These are phyloP conservation scores for Hanseniaspora occidentalis DNA, from an alignment of 805 yeast genomes.

Conservation along the genomic window DNA sequence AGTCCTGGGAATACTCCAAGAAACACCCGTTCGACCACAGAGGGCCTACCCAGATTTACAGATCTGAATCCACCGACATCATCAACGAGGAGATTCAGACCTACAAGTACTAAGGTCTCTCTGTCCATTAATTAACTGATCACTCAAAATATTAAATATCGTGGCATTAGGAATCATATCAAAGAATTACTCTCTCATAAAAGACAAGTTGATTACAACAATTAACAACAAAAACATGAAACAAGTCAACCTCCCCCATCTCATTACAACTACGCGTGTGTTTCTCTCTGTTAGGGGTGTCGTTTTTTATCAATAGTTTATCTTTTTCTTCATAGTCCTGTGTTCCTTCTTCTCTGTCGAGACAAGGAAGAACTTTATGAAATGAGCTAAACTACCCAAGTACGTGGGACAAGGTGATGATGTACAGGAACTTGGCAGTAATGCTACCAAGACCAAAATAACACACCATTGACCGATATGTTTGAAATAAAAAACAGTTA, in stretches of 20 bases:
- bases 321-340: too few relatives aligned
- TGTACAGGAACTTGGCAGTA: too few relatives aligned
- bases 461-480: neutral
- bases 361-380: neutral
- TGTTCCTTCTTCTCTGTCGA: too few relatives aligned
- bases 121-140: neutral
- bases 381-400: neutral
- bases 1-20: conserved; percentile 42
- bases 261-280: too few relatives aligned
- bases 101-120: conserved; percentile 17
- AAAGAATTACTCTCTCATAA: too few relatives aligned
- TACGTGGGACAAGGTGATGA: neutral
- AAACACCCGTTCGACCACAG: conserved; percentile 37
- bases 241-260: too few relatives aligned
- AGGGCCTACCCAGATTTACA: conserved; percentile 36
- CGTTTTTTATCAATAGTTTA: too few relatives aligned
- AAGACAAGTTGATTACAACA: too few relatives aligned
- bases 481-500: too few relatives aligned
- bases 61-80: conserved; percentile 27
- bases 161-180: conserved; percentile 1
- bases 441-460: too few relatives aligned
- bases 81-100: conserved; percentile 23
- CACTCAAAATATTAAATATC: neutral
- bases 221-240: too few relatives aligned
- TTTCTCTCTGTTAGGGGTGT: too few relatives aligned